Evolutionary conservation across 1,284 basidiomycete genomes (phyloP).

Genomic region (Lentinula novae-zelandiae): DNA sequence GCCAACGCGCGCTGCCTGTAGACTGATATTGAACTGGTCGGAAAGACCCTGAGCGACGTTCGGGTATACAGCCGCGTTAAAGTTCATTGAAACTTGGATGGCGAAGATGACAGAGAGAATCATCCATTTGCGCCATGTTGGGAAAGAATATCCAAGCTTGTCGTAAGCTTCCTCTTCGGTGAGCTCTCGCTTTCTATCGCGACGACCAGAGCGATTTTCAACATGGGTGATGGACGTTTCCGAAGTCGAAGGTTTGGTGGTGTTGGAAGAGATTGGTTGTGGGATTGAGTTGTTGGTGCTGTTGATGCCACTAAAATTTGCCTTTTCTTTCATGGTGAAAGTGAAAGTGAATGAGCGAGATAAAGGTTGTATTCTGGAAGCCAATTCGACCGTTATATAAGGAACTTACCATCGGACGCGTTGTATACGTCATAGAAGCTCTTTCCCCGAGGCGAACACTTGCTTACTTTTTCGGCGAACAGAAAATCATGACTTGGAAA

Average conservation of each 20-base stretch:
- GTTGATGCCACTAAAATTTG: background rate
- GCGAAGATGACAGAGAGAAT: slow-evolving; percentile 19
- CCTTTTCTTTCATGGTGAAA: too few species aligned
- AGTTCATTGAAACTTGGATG: slow-evolving; percentile 20
- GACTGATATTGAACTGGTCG: slow-evolving; percentile 14
- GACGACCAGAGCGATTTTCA: background rate
- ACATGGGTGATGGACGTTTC: background rate
- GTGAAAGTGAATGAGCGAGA: background rate
- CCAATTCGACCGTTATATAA: background rate
- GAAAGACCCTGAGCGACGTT: slow-evolving; percentile 14
- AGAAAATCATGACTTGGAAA: too few species aligned
- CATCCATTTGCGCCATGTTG: slow-evolving; percentile 17
- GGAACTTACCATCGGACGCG: background rate
- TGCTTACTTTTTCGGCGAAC: background rate
- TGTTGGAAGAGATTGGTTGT: background rate
- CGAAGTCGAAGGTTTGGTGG: background rate
- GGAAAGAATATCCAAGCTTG: slow-evolving; percentile 17
- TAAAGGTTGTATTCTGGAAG: background rate
- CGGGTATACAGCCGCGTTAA: slow-evolving; percentile 18
- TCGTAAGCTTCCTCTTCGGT: slow-evolving; percentile 15
- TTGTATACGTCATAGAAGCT: background rate
- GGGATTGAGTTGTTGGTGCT: background rate
- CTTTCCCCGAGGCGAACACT: background rate
- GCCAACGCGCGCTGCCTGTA: slow-evolving; percentile 16
- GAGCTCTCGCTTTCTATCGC: slow-evolving; percentile 11